phyloP scores from a whole-genome alignment of 129 eudicot species.

The Daucus carota region DH1_v3.0 NC_030382.2:40182001-40182500 shows the following conservation, averaged over 20 bases:
- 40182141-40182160: background rate
- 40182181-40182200: background rate
- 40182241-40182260: slow-evolving; percentile 85
- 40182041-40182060: background rate
- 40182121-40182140: background rate
- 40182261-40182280: slow-evolving; percentile 78
- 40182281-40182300: slow-evolving; percentile 98
- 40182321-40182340: slow-evolving; percentile 64
- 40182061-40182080: background rate
- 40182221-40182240: slow-evolving; percentile 80
- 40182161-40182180: background rate
- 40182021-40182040: background rate
- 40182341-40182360: slow-evolving; percentile 25
- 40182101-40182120: background rate
- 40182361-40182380: background rate
- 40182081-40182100: background rate
- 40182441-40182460: background rate
- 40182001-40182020: background rate
- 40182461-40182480: background rate
- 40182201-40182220: background rate
- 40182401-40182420: background rate
- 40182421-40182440: background rate
- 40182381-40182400: background rate
- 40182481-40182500: background rate
- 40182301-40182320: slow-evolving; percentile 92